Evolutionary conservation across 2,329 filamentous ascomycete genomes (phyloP), one percentile per base, ranked within the genome.

Genomic region (Claviceps maximensis): DNA sequence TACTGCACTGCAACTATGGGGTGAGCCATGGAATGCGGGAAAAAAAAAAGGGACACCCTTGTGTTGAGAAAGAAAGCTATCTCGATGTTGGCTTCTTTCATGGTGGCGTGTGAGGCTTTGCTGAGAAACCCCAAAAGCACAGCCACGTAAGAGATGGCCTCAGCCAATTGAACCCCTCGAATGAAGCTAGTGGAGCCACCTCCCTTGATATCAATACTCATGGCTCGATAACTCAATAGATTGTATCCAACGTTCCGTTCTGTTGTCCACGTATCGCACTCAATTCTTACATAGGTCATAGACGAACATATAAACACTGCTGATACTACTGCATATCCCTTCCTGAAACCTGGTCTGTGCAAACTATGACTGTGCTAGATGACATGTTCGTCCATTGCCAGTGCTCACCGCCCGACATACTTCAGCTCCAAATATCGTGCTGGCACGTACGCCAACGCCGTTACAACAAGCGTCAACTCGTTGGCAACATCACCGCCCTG

Each of bases 401-500:
- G n/a, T n/a, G 46, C 38, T 56, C 38, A 59, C 10, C 58, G 57
- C 12, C 57, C 57, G 41, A 60, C 49, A 17, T 49, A 53, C 55
- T 59, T 65, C n/a, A 68, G 61, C 61, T 74, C 72, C 2, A 72
- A 47, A 62, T 68, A 71, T 13, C 71, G 63, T 2, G 73, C 63
- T 2, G 70, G 70, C 4, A 68, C 23, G 55, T 73, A 75, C 23
- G 60, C 63, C 27, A 74, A 17, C 1, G 60, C 66, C 9, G 71
- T 72, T 19, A 75, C 63, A 21, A 70, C 71, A 59, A 82, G 75
- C 1, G 60, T 60, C 47, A 61, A 54, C 49, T 62, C 56, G 45
- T 57, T 61, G 0, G 77, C 78, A 61, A 79, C 65, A 65, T 83
- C 79, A 52, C 82, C 80, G 2, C 79, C 79, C 58, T 79, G 74